Evolutionary conservation across 176 grass and related monocot species (phyloP).

Genomic region (Lolium perenne): DNA sequence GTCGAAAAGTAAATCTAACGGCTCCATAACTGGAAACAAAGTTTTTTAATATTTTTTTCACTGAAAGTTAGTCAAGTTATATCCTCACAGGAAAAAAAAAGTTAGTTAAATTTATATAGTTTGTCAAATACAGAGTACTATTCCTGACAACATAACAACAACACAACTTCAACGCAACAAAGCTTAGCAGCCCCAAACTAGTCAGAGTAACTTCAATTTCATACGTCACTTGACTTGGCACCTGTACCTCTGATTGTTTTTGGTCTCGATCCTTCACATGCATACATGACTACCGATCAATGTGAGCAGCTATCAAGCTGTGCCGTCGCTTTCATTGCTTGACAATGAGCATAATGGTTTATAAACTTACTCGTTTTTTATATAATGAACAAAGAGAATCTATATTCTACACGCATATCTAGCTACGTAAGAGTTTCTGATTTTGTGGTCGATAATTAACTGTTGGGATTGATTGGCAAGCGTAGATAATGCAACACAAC

Average conservation of each 20-base stretch:
- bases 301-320: not conserved
- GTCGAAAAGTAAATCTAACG: too few species aligned
- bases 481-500: not conserved
- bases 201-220: not conserved
- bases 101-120: too few species aligned
- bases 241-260: not conserved
- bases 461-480: not conserved
- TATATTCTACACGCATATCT: not conserved
- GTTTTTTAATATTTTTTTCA: too few species aligned
- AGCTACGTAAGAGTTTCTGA: not conserved
- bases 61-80: too few species aligned
- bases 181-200: not conserved
- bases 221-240: slow-evolving; percentile 5
- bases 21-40: too few species aligned
- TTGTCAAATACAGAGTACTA: too few species aligned
- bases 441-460: not conserved
- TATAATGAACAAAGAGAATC: not conserved
- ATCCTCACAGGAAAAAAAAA: too few species aligned
- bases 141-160: too few species aligned
- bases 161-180: not conserved
- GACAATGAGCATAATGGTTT: not conserved
- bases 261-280: not conserved
- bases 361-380: not conserved
- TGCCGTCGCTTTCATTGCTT: not conserved
- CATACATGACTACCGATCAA: not conserved